A percentile compares a stretch with the other conserved stretches of the same genome.
These are phyloP conservation scores for Lupinus albus DNA, from an alignment of 306 rosid species.

Conservation along the genomic window DNA sequence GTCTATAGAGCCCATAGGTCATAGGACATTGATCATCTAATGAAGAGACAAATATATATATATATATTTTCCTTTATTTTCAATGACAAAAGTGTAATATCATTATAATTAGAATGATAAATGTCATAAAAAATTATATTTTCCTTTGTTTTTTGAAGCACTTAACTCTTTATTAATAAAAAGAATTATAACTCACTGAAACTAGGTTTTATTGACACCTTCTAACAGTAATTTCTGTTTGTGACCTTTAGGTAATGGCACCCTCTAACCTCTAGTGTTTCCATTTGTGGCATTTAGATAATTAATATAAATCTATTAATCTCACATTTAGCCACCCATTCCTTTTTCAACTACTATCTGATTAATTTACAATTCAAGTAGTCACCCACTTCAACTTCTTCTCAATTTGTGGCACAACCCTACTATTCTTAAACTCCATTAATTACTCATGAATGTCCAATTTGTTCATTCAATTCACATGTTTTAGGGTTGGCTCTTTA, in stretches of 20 bases:
- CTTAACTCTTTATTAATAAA: no score
- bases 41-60: no score
- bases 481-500: no score
- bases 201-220: neutral
- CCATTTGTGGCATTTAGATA: neutral
- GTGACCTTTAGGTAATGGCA: neutral
- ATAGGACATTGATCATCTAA: no score
- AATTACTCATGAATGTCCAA: conserved; percentile 14
- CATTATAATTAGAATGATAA: no score
- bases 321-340: neutral
- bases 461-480: neutral
- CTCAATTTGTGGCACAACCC: neutral
- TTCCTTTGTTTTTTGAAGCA: no score
- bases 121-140: no score
- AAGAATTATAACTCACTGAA: no score
- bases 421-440: conserved; percentile 27
- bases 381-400: neutral
- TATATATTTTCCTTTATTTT: no score
- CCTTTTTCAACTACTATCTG: conserved; percentile 31
- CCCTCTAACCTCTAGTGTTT: neutral
- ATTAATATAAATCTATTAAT: neutral
- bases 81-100: no score
- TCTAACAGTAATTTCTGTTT: neutral
- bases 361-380: conserved; percentile 9
- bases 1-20: no score